These are phyloP conservation scores for Tuber umbilicatum DNA, from an alignment of 495 filamentous ascomycete species.

Conservation along the genomic window DNA sequence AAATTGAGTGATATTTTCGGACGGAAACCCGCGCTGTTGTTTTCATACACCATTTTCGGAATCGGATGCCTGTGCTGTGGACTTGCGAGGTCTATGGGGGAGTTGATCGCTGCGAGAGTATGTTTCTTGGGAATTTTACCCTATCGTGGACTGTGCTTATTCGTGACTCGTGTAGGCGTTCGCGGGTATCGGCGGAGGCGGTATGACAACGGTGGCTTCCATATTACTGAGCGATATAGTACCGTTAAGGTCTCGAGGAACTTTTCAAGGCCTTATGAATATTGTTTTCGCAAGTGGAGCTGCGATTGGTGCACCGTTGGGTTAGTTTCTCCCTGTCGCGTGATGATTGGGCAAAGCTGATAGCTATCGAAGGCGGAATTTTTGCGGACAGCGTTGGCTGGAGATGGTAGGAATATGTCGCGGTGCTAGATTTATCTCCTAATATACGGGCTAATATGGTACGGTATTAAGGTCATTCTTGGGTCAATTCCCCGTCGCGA, in stretches of 20 bases:
- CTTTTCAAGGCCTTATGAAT: slow-evolving; percentile 79
- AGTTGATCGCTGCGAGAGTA: slow-evolving; percentile 58
- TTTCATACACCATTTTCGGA: slow-evolving; percentile 67
- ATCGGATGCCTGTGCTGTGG: slow-evolving; percentile 68
- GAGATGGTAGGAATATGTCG: slow-evolving; percentile 57
- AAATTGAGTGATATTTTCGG: slow-evolving; percentile 77
- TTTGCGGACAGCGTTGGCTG: slow-evolving; percentile 71
- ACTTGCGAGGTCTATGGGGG: slow-evolving; percentile 58
- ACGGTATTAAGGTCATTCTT: slow-evolving; percentile 57
- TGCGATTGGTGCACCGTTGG: slow-evolving; percentile 65
- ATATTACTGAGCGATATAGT: slow-evolving; percentile 76
- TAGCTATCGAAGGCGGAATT: slow-evolving; percentile 47
- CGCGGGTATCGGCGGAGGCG: slow-evolving; percentile 73
- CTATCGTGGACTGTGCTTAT: background rate
- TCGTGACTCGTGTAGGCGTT: slow-evolving; percentile 43
- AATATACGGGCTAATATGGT: slow-evolving; percentile 5
- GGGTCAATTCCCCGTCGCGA: slow-evolving; percentile 61
- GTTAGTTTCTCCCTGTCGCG: slow-evolving; percentile 36
- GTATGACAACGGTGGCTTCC: slow-evolving; percentile 73
- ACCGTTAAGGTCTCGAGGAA: slow-evolving; percentile 65
- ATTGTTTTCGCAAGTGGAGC: slow-evolving; percentile 68
- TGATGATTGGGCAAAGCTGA: slow-evolving; percentile 13
- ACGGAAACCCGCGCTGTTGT: slow-evolving; percentile 67
- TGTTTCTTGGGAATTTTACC: background rate
- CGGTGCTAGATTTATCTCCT: background rate